Percentiles rank a stretch among this genome's conserved stretches.
These are phyloP conservation scores for Aquanectria penicillioides DNA, from an alignment of 2,329 filamentous ascomycete species.

Conservation along the genomic window DNA sequence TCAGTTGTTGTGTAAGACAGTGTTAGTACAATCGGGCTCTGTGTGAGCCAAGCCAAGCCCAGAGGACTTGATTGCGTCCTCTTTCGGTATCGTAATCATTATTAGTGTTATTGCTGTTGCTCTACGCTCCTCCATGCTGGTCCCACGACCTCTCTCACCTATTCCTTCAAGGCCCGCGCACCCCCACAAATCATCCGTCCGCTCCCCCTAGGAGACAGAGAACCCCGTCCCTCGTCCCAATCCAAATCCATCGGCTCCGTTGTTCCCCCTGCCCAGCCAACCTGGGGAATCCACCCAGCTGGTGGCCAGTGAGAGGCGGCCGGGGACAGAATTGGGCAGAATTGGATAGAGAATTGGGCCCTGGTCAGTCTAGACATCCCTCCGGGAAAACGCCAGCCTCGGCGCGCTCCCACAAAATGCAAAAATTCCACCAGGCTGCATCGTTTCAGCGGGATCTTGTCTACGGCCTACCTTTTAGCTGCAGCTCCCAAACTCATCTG, in stretches of 20 bases:
- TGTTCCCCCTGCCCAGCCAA: slow-evolving; percentile 26
- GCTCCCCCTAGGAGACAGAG: slow-evolving; percentile 21
- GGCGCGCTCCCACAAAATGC: slow-evolving; percentile 25
- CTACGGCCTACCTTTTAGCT: slow-evolving; percentile 14
- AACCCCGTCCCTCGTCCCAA: too few species aligned
- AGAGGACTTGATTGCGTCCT: too few species aligned
- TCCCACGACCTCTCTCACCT: slow-evolving; percentile 14
- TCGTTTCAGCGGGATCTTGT: slow-evolving; percentile 15
- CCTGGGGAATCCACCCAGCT: slow-evolving; percentile 35
- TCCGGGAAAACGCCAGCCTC: slow-evolving; percentile 32
- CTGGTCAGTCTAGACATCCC: slow-evolving; percentile 28
- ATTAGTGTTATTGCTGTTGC: background rate
- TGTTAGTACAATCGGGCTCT: too few species aligned
- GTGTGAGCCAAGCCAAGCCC: too few species aligned
- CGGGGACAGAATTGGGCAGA: slow-evolving; percentile 27
- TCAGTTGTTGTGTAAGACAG: slow-evolving; percentile 16
- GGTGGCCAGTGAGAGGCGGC: slow-evolving; percentile 33
- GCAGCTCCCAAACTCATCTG: slow-evolving; percentile 24
- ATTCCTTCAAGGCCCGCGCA: slow-evolving; percentile 10
- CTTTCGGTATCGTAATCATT: too few species aligned
- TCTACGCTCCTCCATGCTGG: background rate
- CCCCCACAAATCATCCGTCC: slow-evolving; percentile 29
- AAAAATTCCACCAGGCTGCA: slow-evolving; percentile 36
- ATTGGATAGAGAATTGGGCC: too few species aligned
- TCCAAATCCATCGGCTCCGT: too few species aligned